A percentile compares a stretch with the other conserved stretches of the same genome.
Conservation (phyloP, 2,329 filamentous ascomycete species). For the Xylariaceae sp. region DNA sequence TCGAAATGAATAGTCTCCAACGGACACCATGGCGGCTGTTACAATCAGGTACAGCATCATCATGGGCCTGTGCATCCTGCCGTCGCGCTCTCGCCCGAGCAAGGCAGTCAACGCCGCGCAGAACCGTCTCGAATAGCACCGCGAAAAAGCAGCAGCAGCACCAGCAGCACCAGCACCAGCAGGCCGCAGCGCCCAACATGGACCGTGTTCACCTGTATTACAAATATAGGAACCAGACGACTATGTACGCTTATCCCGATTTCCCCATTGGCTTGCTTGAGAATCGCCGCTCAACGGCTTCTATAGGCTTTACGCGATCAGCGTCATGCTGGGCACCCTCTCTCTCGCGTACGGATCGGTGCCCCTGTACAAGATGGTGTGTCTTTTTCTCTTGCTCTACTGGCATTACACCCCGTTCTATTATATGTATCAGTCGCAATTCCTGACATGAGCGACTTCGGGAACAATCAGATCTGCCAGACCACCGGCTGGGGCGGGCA, state of each 20-base stretch:
- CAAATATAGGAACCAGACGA: conserved; percentile 68
- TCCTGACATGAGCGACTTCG: conserved; percentile 6
- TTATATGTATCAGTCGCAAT: conserved; percentile 10
- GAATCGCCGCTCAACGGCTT: conserved; percentile 24
- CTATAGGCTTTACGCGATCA: conserved; percentile 71
- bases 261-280: neutral
- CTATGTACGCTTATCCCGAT: conserved; percentile 50
- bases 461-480: conserved; percentile 69
- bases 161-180: conserved; percentile 33
- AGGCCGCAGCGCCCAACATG: conserved; percentile 55
- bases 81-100: conserved; percentile 29
- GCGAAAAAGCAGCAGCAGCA: conserved; percentile 32
- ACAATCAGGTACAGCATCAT: conserved; percentile 21
- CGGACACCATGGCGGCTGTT: conserved; percentile 40
- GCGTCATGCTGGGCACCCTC: conserved; percentile 77
- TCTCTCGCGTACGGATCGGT: conserved; percentile 83
- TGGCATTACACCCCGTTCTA: neutral
- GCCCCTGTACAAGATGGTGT: conserved; percentile 84
- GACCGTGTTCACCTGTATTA: conserved; percentile 67
- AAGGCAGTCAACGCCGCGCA: conserved; percentile 25
- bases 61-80: conserved; percentile 38
- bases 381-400: conserved; percentile 16
- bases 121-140: conserved; percentile 32
- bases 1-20: conserved; percentile 45
- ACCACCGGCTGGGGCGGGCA: conserved; percentile 92